phyloP scores from a whole-genome alignment of 2,329 filamentous ascomycete genomes.

The Penicillium sp. region DNA sequence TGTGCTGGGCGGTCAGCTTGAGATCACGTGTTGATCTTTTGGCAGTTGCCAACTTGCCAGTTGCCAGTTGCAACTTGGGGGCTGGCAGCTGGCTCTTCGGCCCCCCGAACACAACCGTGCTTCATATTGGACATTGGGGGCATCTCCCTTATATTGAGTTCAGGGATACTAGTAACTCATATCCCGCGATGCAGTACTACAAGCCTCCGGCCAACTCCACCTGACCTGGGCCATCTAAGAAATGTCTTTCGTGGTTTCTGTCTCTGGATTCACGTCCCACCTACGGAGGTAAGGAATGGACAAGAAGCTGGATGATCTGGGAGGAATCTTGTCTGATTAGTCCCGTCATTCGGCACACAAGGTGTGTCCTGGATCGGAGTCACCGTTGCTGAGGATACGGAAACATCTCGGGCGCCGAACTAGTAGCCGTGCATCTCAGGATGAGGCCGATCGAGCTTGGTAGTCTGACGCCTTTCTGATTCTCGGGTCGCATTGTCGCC shows the following conservation, averaged over 20 bases:
- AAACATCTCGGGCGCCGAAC: conserved; percentile 63
- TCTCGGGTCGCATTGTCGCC: too few relatives aligned
- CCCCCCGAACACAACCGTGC: background rate
- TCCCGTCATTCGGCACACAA: conserved; percentile 57
- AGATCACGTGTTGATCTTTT: conserved; percentile 13
- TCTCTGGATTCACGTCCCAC: conserved; percentile 49
- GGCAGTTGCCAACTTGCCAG: conserved; percentile 3
- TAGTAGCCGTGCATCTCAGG: conserved; percentile 52
- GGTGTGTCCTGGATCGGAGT: conserved; percentile 55
- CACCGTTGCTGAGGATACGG: conserved; percentile 64
- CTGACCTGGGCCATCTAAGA: too few relatives aligned
- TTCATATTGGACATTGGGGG: too few relatives aligned
- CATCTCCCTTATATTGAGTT: too few relatives aligned
- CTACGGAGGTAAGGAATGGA: conserved; percentile 62
- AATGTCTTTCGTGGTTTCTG: background rate
- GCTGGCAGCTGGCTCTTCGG: background rate
- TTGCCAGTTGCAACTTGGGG: too few relatives aligned
- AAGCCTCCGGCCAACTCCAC: too few relatives aligned
- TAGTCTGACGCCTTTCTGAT: too few relatives aligned
- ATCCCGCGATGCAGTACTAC: too few relatives aligned
- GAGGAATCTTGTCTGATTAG: conserved; percentile 50
- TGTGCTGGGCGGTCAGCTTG: conserved; percentile 23
- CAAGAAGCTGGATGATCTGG: conserved; percentile 56
- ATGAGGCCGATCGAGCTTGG: too few relatives aligned
- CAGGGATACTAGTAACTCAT: too few relatives aligned